phyloP scores from a whole-genome alignment of 306 rosid species.

The Inga leiocalycina region DNA sequence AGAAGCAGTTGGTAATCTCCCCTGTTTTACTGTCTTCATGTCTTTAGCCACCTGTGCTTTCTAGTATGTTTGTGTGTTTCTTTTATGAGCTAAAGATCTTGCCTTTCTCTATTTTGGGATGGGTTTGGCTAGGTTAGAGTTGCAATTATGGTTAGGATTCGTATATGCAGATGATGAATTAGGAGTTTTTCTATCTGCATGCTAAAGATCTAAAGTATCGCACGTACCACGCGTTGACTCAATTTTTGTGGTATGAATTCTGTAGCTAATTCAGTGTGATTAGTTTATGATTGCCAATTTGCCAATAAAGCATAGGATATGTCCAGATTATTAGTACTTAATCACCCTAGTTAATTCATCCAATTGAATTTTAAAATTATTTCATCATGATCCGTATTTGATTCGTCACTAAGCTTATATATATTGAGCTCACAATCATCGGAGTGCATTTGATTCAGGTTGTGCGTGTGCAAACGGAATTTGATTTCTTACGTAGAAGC shows the following conservation, averaged over 20 bases:
- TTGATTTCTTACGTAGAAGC: background rate
- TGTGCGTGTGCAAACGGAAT: background rate
- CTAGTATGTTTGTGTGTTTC: too few relatives aligned
- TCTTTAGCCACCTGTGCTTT: too few relatives aligned
- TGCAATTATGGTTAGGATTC: too few relatives aligned
- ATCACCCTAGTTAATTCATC: background rate
- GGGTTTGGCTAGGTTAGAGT: too few relatives aligned
- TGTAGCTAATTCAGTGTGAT: background rate
- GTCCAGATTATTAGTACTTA: background rate
- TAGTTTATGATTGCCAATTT: background rate
- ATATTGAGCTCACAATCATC: background rate
- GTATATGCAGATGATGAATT: too few relatives aligned
- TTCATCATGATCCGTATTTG: too few relatives aligned
- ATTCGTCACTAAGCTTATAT: background rate
- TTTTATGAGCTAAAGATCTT: too few relatives aligned
- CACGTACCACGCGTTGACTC: conserved; percentile 44
- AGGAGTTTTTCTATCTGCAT: too few relatives aligned
- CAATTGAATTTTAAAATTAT: background rate
- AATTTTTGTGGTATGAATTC: conserved; percentile 22
- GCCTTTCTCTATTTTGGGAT: too few relatives aligned
- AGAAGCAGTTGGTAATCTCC: too few relatives aligned
- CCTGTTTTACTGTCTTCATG: too few relatives aligned
- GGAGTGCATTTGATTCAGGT: background rate
- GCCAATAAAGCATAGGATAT: conserved; percentile 11
- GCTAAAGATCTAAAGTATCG: too few relatives aligned